Evolutionary conservation across 495 filamentous ascomycete species (phyloP), one percentile per base, ranked within the genome.

Genomic region (Aspergillus ostianus): DNA sequence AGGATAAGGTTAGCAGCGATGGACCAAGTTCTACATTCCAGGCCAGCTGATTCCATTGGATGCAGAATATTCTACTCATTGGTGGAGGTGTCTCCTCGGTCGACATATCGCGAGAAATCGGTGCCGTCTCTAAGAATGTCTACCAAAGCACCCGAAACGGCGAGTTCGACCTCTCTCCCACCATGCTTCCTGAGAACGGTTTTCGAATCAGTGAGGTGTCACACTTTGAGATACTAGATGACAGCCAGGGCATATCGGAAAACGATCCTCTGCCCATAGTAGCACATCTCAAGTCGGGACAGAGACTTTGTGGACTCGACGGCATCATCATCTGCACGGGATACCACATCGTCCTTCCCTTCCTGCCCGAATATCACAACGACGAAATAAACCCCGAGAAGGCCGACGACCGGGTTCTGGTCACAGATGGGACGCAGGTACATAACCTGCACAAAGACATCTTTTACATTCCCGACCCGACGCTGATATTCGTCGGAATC

Each of bases 371-470:
- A 4, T 70, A 82, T 15, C 81, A 83, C 57, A 67, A 77, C 32
- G 73, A 75, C 44, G 58, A 51, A 2, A 51, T 60, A 3, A 9
- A 59, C 8, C 53, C 64, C 0, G 60, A 71, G 6, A 61, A 80
- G 0, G 79, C 84, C 0, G 70, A 74, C 48, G 77, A 84, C 3
- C 76, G 68, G 4, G 67, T 82, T 0, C 65, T 90, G 4, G 80
- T 89, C 1, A 87, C 87, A 0, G 83, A 88, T 56, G 87, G 87
- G 0, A 79, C 74, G 3, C 85, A 84, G 64, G 65, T 85, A n/a
- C 85, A 89, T 65, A 89, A 90, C 63, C 61, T 89, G 5, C 82
- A 88, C 69, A 81, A 82, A 46, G 85, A 89, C 59, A 82, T 88
- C 3, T 88, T 88, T 64, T 89, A 86, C 62, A 88, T 88, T 47